Conservation (phyloP, 306 rosid genomes). For the Morella rubra region DNA sequence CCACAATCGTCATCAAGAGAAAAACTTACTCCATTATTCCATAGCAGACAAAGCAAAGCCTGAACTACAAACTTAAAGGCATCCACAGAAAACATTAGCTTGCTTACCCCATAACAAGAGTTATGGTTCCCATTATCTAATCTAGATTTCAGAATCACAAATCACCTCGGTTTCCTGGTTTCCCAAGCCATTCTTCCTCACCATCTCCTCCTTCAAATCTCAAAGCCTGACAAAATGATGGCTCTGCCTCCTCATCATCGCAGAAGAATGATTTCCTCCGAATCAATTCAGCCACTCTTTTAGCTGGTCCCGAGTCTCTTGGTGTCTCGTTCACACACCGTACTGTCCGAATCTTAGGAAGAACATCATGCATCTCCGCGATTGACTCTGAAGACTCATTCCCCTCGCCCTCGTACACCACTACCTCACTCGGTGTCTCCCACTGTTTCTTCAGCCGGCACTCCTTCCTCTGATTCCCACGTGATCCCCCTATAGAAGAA, state of each 20-base stretch:
- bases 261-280: constrained; percentile 54
- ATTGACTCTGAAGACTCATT: constrained; percentile 16
- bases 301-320: constrained; percentile 84
- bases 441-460: constrained; percentile 57
- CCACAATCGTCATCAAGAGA: constrained; percentile 6
- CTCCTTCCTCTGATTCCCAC: constrained; percentile 41
- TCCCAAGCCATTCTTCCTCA: constrained; percentile 25
- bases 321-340: constrained; percentile 53
- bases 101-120: constrained; percentile 19
- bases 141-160: constrained; percentile 19
- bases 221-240: constrained; percentile 56
- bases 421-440: constrained; percentile 52
- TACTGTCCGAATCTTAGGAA: constrained; percentile 61
- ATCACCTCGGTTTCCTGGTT: background rate
- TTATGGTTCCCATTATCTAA: constrained; percentile 16
- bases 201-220: constrained; percentile 55
- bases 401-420: constrained; percentile 31
- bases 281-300: constrained; percentile 61
- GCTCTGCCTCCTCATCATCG: constrained; percentile 31
- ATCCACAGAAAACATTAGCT: constrained; percentile 10
- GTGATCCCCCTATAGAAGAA: constrained; percentile 38
- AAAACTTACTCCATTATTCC: constrained; percentile 1
- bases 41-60: background rate
- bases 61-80: constrained; percentile 4
- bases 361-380: constrained; percentile 30